Evolutionary conservation across 2,329 filamentous ascomycete genomes (phyloP).

Genomic region (Diaporthe ilicicola): DNA sequence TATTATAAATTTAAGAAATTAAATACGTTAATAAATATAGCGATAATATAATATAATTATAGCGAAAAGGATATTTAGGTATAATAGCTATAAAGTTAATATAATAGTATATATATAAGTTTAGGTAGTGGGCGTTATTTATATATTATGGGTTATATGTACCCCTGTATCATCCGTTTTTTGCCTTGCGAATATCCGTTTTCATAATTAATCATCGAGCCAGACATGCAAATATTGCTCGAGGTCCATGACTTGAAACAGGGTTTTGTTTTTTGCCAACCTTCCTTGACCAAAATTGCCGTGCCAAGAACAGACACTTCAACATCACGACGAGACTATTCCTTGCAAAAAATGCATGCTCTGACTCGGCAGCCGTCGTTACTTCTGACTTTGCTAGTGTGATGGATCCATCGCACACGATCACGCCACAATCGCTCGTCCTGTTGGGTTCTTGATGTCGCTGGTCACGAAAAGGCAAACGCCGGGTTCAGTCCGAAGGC

Average conservation of each 20-base stretch:
- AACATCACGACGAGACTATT: neutral
- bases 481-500: neutral
- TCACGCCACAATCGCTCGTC: neutral
- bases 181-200: too few relatives aligned
- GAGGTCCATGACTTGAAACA: neutral
- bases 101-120: too few relatives aligned
- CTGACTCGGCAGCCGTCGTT: neutral
- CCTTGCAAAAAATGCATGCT: neutral
- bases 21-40: too few relatives aligned
- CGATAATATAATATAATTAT: too few relatives aligned
- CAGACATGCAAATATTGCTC: neutral
- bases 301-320: conserved; percentile 4
- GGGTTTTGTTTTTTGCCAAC: too few relatives aligned
- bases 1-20: too few relatives aligned
- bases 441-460: neutral
- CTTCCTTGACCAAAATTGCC: neutral
- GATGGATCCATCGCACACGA: neutral
- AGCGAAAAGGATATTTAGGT: too few relatives aligned
- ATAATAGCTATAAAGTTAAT: too few relatives aligned
- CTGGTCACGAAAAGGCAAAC: neutral
- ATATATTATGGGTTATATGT: too few relatives aligned
- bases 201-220: neutral
- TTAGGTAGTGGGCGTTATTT: too few relatives aligned
- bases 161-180: too few relatives aligned
- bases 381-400: conserved; percentile 3